A percentile compares a stretch with the other conserved stretches of the same genome.
Conservation (phyloP, 1,139 yeast species). For the Nakaseomyces bracarensis region DNA sequence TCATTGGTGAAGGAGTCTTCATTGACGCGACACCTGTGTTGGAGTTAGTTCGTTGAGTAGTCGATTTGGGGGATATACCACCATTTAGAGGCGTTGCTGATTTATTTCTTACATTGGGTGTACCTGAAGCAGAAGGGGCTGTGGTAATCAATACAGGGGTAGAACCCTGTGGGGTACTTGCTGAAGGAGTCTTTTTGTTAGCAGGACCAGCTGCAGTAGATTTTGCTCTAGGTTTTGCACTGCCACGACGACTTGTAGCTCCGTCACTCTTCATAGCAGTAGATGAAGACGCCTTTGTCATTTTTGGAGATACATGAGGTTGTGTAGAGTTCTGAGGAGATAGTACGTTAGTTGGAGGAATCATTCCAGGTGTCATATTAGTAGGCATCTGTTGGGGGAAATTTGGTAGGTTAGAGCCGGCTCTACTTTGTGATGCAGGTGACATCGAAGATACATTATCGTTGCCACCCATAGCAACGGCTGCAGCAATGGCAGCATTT, state of each 20-base stretch:
- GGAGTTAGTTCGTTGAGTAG: background rate
- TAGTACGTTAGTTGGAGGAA: constrained; percentile 1
- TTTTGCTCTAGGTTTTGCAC: constrained; percentile 5
- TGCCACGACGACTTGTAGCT: constrained; percentile 4
- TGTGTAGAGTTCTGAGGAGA: constrained; percentile 2
- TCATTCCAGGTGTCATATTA: constrained; percentile 4
- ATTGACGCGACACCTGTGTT: background rate
- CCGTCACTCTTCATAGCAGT: constrained; percentile 1
- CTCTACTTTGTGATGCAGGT: constrained; percentile 7
- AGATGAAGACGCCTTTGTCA: background rate
- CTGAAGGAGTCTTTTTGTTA: constrained; percentile 1
- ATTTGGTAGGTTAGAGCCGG: background rate
- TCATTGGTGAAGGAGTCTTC: constrained; percentile 12
- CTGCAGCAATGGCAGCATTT: constrained; percentile 12
- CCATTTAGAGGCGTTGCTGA: constrained; percentile 2
- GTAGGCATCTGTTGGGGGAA: constrained; percentile 3
- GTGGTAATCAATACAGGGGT: constrained; percentile 7
- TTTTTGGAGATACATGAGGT: constrained; percentile 4
- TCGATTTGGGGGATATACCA: constrained; percentile 2
- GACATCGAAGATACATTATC: constrained; percentile 8
- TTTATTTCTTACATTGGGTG: constrained; percentile 2
- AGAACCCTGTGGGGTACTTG: constrained; percentile 10
- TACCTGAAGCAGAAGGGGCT: constrained; percentile 9
- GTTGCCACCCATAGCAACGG: constrained; percentile 5
- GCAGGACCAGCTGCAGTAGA: constrained; percentile 6